Percentiles rank a stretch among this genome's conserved stretches.
These are phyloP conservation scores for Beverwykella pulmonaria DNA, from an alignment of 495 filamentous ascomycete genomes.

Conservation along the genomic window DNA sequence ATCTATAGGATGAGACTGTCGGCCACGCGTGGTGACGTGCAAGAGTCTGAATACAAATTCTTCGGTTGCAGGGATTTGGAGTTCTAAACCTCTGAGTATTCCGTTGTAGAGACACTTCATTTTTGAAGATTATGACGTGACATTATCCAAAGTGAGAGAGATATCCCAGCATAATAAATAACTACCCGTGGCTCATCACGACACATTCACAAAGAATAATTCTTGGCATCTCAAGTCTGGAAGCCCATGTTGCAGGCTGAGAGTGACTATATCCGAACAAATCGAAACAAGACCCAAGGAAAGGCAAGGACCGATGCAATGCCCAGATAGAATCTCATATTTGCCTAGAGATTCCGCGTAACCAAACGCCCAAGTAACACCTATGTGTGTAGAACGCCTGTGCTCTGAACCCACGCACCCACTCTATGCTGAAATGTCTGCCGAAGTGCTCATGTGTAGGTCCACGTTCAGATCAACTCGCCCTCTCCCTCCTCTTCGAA, in stretches of 20 bases:
- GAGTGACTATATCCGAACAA: neutral
- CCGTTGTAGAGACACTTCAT: too few relatives aligned
- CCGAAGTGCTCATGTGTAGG: neutral
- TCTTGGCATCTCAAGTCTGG: neutral
- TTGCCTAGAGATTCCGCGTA: neutral
- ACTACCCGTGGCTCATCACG: too few relatives aligned
- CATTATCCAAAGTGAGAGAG: too few relatives aligned
- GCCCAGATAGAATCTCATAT: too few relatives aligned
- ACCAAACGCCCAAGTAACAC: neutral
- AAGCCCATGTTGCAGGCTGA: neutral
- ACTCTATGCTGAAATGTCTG: neutral
- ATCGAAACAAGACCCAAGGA: neutral
- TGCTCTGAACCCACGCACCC: neutral
- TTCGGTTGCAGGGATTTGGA: too few relatives aligned
- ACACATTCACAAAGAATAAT: neutral
- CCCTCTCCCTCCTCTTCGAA: slow-evolving; percentile 50
- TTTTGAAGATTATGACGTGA: too few relatives aligned
- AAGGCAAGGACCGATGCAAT: neutral
- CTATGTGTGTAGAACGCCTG: neutral
- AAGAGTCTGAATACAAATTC: too few relatives aligned
- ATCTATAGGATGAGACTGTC: too few relatives aligned
- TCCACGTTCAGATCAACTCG: slow-evolving; percentile 37
- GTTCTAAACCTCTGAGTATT: too few relatives aligned
- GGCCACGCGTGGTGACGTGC: too few relatives aligned
- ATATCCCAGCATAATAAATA: too few relatives aligned